These are phyloP conservation scores for Leccinum subrobustum DNA, from an alignment of 1,284 basidiomycete genomes.

Conservation along the genomic window DNA sequence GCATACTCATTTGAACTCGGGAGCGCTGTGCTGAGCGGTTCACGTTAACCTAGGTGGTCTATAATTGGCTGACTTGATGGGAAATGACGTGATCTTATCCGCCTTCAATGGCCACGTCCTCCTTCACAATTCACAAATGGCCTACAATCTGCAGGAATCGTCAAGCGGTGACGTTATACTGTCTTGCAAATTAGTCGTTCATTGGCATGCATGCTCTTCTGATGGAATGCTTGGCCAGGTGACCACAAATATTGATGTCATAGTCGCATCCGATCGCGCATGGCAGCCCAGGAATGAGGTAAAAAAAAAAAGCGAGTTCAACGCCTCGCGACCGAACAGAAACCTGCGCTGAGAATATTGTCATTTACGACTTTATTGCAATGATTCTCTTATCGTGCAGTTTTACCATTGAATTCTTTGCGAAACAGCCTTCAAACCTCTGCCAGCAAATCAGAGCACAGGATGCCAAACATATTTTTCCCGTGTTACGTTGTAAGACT, in stretches of 20 bases:
- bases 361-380: background rate
- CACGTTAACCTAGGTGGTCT: background rate
- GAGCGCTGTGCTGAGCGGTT: background rate
- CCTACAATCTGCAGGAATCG: background rate
- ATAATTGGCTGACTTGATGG: background rate
- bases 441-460: background rate
- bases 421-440: background rate
- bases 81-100: background rate
- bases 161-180: background rate
- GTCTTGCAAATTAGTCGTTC: background rate
- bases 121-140: background rate
- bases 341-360: background rate
- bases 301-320: background rate
- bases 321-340: background rate
- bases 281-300: background rate
- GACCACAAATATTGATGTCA: background rate
- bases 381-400: background rate
- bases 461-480: background rate
- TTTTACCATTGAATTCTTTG: background rate
- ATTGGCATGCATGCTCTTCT: background rate
- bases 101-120: background rate
- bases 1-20: background rate
- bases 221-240: background rate
- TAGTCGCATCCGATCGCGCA: background rate
- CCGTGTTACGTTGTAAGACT: background rate